Percentiles rank a stretch among this genome's conserved stretches.
Evolutionary conservation across 805 yeast species (phyloP).

Genomic region (Brettanomyces anomalus): DNA sequence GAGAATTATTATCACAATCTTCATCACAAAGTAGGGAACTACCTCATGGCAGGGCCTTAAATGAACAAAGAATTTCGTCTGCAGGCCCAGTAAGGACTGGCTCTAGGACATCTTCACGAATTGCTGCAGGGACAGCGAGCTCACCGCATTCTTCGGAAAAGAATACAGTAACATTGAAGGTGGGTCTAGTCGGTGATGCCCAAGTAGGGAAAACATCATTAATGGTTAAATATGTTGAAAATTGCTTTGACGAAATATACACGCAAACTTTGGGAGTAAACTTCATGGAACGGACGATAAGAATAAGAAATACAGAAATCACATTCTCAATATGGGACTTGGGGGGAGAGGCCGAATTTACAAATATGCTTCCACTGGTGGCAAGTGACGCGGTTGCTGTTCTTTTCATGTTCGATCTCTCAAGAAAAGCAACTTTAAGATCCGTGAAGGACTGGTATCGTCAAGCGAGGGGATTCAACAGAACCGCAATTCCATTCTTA

Average conservation of each 20-base stretch:
- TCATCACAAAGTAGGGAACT: constrained; percentile 1
- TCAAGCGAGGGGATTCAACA: constrained; percentile 82
- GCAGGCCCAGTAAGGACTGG: no score
- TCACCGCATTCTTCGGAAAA: constrained; percentile 9
- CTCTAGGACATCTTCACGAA: no score
- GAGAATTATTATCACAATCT: constrained; percentile 3
- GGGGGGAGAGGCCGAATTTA: constrained; percentile 93
- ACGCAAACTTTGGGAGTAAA: constrained; percentile 94
- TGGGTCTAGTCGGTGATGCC: constrained; percentile 92
- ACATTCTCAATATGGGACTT: constrained; percentile 92
- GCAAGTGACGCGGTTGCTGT: constrained; percentile 89
- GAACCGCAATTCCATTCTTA: constrained; percentile 81
- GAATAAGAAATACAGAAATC: constrained; percentile 76
- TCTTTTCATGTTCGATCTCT: constrained; percentile 81
- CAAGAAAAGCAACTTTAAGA: constrained; percentile 76
- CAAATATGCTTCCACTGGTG: constrained; percentile 90
- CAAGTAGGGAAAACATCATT: constrained; percentile 93
- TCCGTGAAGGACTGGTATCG: constrained; percentile 94
- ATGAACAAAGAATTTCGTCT: no score
- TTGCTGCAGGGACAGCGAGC: no score
- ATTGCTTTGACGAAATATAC: constrained; percentile 82
- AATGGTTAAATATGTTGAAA: constrained; percentile 97
- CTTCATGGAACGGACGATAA: constrained; percentile 84
- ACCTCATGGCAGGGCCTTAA: no score
- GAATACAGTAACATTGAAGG: constrained; percentile 59